Conservation (phyloP, 805 yeast genomes). For the Zygosaccharomyces siamensis region DNA sequence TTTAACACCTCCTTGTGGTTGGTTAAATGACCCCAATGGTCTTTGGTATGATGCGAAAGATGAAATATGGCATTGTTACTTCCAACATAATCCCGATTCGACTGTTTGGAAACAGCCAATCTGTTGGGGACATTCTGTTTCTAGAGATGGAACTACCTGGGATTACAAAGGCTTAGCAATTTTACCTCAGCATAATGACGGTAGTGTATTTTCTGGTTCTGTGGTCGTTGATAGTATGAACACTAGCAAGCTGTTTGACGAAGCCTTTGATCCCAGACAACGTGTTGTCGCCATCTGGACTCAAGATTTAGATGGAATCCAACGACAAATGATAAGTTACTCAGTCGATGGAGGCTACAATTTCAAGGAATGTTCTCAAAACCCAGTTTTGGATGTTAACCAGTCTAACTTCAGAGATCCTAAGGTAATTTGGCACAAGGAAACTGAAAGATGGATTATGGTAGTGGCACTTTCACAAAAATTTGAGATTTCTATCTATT, state of each 20-base stretch:
- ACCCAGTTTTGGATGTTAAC: constrained; percentile 34
- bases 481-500: constrained; percentile 29
- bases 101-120: constrained; percentile 35
- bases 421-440: constrained; percentile 36
- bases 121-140: constrained; percentile 42
- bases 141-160: constrained; percentile 36
- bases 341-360: constrained; percentile 37
- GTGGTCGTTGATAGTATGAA: constrained; percentile 37
- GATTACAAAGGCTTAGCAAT: constrained; percentile 33
- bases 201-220: constrained; percentile 37
- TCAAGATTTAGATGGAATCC: constrained; percentile 22
- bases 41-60: constrained; percentile 33
- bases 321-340: constrained; percentile 36
- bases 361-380: constrained; percentile 29
- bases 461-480: constrained; percentile 31
- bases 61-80: constrained; percentile 37
- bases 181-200: constrained; percentile 26
- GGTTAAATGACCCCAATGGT: constrained; percentile 46
- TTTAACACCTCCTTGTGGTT: constrained; percentile 35
- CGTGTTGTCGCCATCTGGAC: constrained; percentile 39
- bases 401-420: constrained; percentile 36
- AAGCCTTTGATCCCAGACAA: constrained; percentile 26
- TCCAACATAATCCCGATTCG: constrained; percentile 37
- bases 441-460: constrained; percentile 33
- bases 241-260: constrained; percentile 36